A percentile compares a stretch with the other conserved stretches of the same genome.
phyloP scores from a whole-genome alignment of 2,329 filamentous ascomycete genomes.

The Allantophomopsis cytisporea region DNA sequence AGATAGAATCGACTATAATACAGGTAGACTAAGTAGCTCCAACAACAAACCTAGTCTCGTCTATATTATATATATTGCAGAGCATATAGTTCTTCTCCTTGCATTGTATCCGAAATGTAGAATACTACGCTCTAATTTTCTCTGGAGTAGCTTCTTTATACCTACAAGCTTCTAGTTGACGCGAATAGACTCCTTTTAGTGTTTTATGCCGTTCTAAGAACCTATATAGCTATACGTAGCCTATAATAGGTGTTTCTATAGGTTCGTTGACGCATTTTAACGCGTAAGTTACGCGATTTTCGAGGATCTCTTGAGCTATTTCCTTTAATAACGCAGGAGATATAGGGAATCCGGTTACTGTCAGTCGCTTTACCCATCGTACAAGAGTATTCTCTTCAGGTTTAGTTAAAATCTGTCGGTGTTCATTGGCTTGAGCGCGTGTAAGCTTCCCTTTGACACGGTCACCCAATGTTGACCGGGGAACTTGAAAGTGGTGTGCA shows the following conservation, averaged over 20 bases:
- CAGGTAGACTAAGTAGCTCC: background rate
- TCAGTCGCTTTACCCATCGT: background rate
- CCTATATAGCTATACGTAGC: background rate
- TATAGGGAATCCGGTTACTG: background rate
- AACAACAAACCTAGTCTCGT: conserved; percentile 1
- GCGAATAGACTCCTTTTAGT: background rate
- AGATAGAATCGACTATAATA: background rate
- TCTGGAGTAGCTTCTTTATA: background rate
- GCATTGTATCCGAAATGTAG: background rate
- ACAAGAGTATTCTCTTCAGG: background rate
- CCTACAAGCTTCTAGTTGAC: background rate
- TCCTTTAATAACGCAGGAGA: background rate
- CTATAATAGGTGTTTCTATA: background rate
- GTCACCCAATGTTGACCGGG: too few species aligned
- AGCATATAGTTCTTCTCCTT: background rate
- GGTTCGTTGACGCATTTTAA: background rate
- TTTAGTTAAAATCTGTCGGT: background rate
- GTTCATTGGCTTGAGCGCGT: background rate
- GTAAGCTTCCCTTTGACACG: too few species aligned
- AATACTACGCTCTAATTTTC: background rate
- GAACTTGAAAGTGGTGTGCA: too few species aligned
- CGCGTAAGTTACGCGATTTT: too few species aligned
- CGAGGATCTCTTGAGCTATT: background rate
- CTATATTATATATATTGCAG: conserved; percentile 1
- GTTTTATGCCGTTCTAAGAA: background rate